Evolutionary conservation across 225 moss, liverwort and hornwort genomes (phyloP), one percentile per base, ranked within the genome.

Genomic region (Physcomitrellopsis africana): DNA sequence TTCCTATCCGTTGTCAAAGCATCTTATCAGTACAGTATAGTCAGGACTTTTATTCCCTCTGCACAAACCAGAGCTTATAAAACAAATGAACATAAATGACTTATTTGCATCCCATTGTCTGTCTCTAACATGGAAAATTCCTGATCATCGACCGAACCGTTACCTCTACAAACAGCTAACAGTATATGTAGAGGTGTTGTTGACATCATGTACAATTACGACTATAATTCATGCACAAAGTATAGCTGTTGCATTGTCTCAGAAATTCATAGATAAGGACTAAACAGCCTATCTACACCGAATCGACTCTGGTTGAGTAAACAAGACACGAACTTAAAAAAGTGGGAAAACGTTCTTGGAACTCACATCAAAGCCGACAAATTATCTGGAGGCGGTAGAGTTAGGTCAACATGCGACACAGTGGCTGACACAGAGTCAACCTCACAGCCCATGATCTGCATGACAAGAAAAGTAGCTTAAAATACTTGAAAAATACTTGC

Each of bases 381-480:
- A 69, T 81, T 91, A 77, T 91, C 90, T 20, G 90, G 90, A 54
- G 87, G 75, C 24, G 90, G 90, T 74, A 91, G 67, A 17, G 44
- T 71, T 37, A 77, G 37, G 42, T 91, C 86, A 54, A 88, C 77
- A 81, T 91, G 90, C 59, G 83, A 81, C 16, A 83, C 81, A 52
- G 83, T 62, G 9, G 88, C 90, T 70, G 86, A 77, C 23, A 85
- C 74, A 9, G 83, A 82, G 49, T 77, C 75, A 58, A 91, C 81
- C 77, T 91, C 87, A 22, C 81, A 81, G 56, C 84, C 82, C 66
- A 81, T 75, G 54, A 88, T 80, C 90, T 91, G 81, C 63, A 14
- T 58, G n/a, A 23, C 41, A n/a, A 55, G 7, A 7, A 37, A 37
- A 37, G 32, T 7, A 7, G 32, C 3, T n/a, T 23, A 23, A 54